Percentiles rank a stretch among this genome's conserved stretches.
Evolutionary conservation across 495 filamentous ascomycete species (phyloP).

Genomic region (Penicillium crystallinum): DNA sequence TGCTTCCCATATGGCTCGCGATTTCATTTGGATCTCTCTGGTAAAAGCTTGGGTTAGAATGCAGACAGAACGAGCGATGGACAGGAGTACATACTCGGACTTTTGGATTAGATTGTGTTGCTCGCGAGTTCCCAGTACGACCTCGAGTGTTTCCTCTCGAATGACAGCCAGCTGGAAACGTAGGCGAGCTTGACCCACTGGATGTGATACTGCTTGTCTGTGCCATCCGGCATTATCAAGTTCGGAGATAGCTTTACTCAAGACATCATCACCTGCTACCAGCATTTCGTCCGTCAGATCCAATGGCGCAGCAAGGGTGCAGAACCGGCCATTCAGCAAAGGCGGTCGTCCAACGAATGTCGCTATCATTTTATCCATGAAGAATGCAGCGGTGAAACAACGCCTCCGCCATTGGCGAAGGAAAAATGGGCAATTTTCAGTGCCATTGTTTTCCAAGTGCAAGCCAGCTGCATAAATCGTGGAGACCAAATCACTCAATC

Average conservation of each 20-base stretch:
- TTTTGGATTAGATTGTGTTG: constrained; percentile 39
- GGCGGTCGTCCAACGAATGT: constrained; percentile 56
- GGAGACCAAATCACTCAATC: constrained; percentile 45
- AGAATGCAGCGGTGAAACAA: constrained; percentile 51
- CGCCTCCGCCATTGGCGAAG: constrained; percentile 46
- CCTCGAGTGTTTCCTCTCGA: constrained; percentile 55
- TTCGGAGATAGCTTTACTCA: constrained; percentile 34
- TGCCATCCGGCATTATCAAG: constrained; percentile 54
- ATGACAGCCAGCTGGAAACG: constrained; percentile 45
- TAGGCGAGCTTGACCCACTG: constrained; percentile 43
- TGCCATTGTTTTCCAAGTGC: constrained; percentile 45
- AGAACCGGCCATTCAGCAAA: constrained; percentile 49
- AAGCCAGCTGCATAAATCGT: constrained; percentile 54
- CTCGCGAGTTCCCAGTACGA: constrained; percentile 45
- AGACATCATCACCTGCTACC: constrained; percentile 41
- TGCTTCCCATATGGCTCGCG: constrained; percentile 29
- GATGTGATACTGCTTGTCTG: constrained; percentile 30
- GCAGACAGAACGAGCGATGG: neutral
- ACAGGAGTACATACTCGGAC: constrained; percentile 34
- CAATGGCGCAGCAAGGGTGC: constrained; percentile 50
- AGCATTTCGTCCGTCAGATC: constrained; percentile 52
- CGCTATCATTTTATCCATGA: constrained; percentile 46
- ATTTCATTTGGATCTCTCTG: constrained; percentile 32
- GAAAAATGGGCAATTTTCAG: constrained; percentile 46
- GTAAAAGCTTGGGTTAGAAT: neutral